Percentiles rank a stretch among this genome's conserved stretches.
phyloP scores from a whole-genome alignment of 192 early-diverging fungal species.

The Backusella morwellensis region DNA sequence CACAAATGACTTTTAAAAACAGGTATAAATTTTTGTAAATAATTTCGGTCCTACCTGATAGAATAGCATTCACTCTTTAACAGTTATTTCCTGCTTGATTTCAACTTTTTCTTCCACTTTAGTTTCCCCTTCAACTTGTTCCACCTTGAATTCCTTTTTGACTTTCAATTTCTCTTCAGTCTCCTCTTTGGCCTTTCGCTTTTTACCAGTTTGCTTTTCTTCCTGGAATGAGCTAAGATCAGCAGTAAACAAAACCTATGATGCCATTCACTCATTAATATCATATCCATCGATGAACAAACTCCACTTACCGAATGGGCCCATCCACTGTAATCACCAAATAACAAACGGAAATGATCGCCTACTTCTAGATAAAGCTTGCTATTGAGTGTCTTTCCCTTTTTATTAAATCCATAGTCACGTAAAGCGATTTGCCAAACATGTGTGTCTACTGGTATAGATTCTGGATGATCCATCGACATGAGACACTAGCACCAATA shows the following conservation, averaged over 20 bases:
- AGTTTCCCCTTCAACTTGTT: background rate
- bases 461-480: slow-evolving; percentile 80
- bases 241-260: slow-evolving; percentile 46
- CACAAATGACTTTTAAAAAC: too few species aligned
- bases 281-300: background rate
- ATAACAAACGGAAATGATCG: slow-evolving; percentile 68
- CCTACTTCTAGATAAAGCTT: slow-evolving; percentile 69
- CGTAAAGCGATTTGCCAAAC: slow-evolving; percentile 92
- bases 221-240: slow-evolving; percentile 30
- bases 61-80: background rate
- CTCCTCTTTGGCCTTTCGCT: background rate
- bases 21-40: too few species aligned
- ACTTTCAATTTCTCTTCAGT: background rate
- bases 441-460: slow-evolving; percentile 92
- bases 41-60: too few species aligned
- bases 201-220: background rate
- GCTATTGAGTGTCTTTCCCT: slow-evolving; percentile 55
- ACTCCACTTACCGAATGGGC: slow-evolving; percentile 59
- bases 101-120: background rate
- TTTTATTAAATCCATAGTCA: slow-evolving; percentile 65
- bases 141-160: background rate
- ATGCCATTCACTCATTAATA: background rate
- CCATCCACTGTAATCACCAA: slow-evolving; percentile 84
- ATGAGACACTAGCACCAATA: slow-evolving; percentile 60
- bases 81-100: background rate